Conservation (phyloP, 139 green algal genomes). For the Chlorella sp. region DNA sequence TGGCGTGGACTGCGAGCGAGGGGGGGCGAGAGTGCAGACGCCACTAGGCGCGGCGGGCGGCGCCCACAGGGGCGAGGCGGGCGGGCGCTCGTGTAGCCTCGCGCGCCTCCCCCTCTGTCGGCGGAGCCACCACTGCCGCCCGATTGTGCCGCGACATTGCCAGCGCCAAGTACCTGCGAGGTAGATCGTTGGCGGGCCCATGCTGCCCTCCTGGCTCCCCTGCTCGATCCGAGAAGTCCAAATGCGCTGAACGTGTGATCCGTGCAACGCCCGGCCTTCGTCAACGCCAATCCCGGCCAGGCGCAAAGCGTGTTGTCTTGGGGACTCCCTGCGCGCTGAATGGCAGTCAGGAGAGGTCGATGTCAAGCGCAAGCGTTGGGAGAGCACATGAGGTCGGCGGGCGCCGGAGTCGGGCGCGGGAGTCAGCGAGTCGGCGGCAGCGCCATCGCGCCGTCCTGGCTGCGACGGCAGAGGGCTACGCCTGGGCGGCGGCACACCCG, state of each 20-base stretch:
- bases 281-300: no score
- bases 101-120: neutral
- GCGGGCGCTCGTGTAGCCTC: neutral
- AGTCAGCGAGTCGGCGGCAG: neutral
- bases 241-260: no score
- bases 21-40: neutral
- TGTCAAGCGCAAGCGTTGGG: neutral
- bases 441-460: constrained; percentile 46
- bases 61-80: neutral
- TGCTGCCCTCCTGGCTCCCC: no score
- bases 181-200: no score
- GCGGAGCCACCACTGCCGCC: neutral
- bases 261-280: no score
- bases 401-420: neutral
- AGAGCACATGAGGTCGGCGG: neutral
- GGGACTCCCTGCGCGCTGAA: neutral
- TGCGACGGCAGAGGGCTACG: constrained; percentile 64
- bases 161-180: no score
- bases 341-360: neutral
- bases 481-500: constrained; percentile 59
- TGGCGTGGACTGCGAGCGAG: constrained; percentile 79
- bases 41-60: neutral
- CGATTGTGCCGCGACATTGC: no score
- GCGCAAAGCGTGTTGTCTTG: neutral
- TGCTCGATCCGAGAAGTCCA: no score